Percentiles rank a stretch among this genome's conserved stretches.
Conservation (phyloP, 2,329 filamentous ascomycete species). For the Zelopaecilomyces penicillatus region DNA sequence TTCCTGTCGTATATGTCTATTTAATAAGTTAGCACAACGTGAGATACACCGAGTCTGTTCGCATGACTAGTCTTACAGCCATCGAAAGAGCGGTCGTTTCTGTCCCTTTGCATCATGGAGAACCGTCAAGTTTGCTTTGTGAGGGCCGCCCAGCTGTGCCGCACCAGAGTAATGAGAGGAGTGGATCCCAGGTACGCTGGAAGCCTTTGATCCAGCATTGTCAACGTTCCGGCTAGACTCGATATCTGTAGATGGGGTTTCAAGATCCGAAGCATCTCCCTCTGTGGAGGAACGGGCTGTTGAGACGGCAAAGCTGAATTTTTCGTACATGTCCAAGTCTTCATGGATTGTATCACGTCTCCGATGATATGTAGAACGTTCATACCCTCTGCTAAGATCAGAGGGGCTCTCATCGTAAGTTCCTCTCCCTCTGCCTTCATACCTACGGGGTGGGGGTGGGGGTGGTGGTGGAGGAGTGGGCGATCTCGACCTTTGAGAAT, state of each 20-base stretch:
- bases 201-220: slow-evolving; percentile 1
- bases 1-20: slow-evolving; percentile 29
- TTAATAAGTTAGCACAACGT: not conserved
- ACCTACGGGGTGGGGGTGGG: no score
- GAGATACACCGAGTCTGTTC: not conserved
- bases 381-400: no score
- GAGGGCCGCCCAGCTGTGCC: slow-evolving; percentile 26
- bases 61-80: slow-evolving; percentile 24
- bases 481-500: no score
- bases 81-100: slow-evolving; percentile 30
- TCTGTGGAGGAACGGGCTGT: slow-evolving; percentile 16
- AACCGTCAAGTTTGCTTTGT: slow-evolving; percentile 26
- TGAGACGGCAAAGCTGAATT: slow-evolving; percentile 18
- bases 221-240: slow-evolving; percentile 12
- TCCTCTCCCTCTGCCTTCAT: no score
- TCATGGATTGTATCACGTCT: slow-evolving; percentile 7
- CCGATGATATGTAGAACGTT: no score
- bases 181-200: slow-evolving; percentile 20
- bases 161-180: slow-evolving; percentile 31
- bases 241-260: slow-evolving; percentile 19
- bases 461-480: no score
- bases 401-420: no score
- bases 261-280: slow-evolving; percentile 20
- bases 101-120: slow-evolving; percentile 24
- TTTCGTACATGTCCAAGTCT: slow-evolving; percentile 21